Conservation (phyloP, 1,139 yeast species). For the Debaryomycetaceae sp. region DNA sequence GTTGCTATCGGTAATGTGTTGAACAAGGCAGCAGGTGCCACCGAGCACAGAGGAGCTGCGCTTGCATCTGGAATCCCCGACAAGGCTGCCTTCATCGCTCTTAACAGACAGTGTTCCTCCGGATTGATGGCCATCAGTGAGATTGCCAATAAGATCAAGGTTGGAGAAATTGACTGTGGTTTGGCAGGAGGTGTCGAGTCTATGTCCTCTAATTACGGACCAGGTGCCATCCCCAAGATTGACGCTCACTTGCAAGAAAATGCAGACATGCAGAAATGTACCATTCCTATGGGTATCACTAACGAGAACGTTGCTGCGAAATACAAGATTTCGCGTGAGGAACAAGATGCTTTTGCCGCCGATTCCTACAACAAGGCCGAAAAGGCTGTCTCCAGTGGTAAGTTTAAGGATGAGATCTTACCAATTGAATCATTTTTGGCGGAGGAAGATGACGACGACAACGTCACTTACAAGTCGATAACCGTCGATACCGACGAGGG, state of each 20-base stretch:
- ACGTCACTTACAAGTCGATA: constrained; percentile 37
- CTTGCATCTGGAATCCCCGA: constrained; percentile 49
- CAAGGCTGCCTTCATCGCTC: constrained; percentile 70
- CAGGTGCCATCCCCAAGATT: constrained; percentile 61
- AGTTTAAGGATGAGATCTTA: constrained; percentile 80
- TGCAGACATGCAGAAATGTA: constrained; percentile 29
- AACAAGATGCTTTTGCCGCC: constrained; percentile 88
- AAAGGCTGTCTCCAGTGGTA: constrained; percentile 64
- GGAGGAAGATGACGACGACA: constrained; percentile 50
- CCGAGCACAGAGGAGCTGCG: constrained; percentile 81
- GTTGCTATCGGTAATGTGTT: constrained; percentile 86
- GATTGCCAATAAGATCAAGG: constrained; percentile 80
- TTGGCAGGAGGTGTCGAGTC: constrained; percentile 91
- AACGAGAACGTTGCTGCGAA: constrained; percentile 40
- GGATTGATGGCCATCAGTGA: constrained; percentile 89
- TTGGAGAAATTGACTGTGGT: constrained; percentile 89
- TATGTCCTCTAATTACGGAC: constrained; percentile 83
- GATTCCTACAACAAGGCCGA: constrained; percentile 81
- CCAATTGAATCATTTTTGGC: constrained; percentile 61
- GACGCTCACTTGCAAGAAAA: constrained; percentile 42
- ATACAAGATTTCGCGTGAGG: constrained; percentile 60
- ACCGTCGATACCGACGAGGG: constrained; percentile 81
- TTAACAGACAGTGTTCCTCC: constrained; percentile 93
- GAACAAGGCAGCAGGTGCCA: constrained; percentile 88
- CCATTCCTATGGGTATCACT: constrained; percentile 78